Percentiles rank a stretch among this genome's conserved stretches.
Evolutionary conservation across 495 filamentous ascomycete genomes (phyloP).

Genomic region (Amorphotheca resinae): DNA sequence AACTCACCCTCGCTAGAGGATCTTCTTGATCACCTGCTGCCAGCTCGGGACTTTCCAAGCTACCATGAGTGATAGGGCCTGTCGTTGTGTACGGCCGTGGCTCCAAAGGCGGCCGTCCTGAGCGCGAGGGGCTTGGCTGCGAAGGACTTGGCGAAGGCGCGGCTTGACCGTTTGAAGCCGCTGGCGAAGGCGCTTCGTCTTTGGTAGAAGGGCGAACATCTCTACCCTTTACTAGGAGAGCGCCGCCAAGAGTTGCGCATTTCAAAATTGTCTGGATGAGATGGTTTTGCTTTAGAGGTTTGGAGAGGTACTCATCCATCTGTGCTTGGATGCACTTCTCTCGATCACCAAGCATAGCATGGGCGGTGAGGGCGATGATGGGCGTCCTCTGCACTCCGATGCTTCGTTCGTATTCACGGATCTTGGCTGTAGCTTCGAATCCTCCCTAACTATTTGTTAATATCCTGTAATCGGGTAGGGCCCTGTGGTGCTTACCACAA

Average conservation of each 20-base stretch:
- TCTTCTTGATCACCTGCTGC: constrained; percentile 51
- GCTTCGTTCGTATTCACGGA: constrained; percentile 84
- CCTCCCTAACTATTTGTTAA: constrained; percentile 49
- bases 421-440: constrained; percentile 95
- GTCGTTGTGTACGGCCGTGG: constrained; percentile 50
- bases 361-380: constrained; percentile 93
- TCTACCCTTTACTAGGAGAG: constrained; percentile 62
- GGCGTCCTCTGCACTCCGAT: constrained; percentile 69
- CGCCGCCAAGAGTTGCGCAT: constrained; percentile 82
- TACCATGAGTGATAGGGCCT: constrained; percentile 37
- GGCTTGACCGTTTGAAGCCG: constrained; percentile 1
- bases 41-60: constrained; percentile 47
- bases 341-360: constrained; percentile 97
- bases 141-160: constrained; percentile 1
- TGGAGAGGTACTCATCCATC: constrained; percentile 99
- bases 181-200: constrained; percentile 32
- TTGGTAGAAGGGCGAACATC: constrained; percentile 44
- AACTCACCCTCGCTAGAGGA: constrained; percentile 60
- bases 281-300: constrained; percentile 94
- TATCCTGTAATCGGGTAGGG: not conserved
- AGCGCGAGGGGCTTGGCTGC: not conserved
- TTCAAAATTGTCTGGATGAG: constrained; percentile 98
- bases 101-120: constrained; percentile 27
- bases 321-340: constrained; percentile 97
- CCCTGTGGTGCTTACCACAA: constrained; percentile 58